phyloP scores from a whole-genome alignment of 192 early-diverging fungal species.

The Chytriomyces sp. region DNA sequence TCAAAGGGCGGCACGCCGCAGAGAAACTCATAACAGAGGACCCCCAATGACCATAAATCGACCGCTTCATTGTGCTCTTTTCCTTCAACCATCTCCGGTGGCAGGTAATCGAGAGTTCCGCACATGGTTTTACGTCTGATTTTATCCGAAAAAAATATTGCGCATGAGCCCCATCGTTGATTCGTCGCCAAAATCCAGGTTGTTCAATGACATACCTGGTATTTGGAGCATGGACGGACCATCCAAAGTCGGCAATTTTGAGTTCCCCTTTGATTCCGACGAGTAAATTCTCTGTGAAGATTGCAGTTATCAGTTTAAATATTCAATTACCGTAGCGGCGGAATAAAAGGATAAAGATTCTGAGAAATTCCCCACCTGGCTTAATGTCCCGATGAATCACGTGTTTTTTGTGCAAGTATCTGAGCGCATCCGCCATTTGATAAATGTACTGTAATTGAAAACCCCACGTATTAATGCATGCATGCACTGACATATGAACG shows the following conservation, averaged over 20 bases:
- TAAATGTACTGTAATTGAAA: conserved; percentile 72
- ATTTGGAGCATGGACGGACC: conserved; percentile 88
- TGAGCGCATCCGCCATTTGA: conserved; percentile 85
- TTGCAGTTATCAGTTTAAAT: not conserved
- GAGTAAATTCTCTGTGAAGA: conserved; percentile 76
- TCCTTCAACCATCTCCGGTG: conserved; percentile 95
- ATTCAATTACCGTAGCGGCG: not conserved
- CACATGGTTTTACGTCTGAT: conserved; percentile 85
- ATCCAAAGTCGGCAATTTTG: conserved; percentile 97
- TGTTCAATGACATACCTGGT: conserved; percentile 42
- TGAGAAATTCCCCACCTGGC: conserved; percentile 57
- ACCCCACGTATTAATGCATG: not conserved
- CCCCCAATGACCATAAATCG: conserved; percentile 92
- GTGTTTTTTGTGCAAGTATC: conserved; percentile 86
- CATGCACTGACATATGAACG: not conserved
- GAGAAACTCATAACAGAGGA: conserved; percentile 91
- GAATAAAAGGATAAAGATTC: not conserved
- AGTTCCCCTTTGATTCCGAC: conserved; percentile 85
- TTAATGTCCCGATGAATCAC: conserved; percentile 98
- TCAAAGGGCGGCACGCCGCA: conserved; percentile 94
- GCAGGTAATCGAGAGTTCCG: conserved; percentile 94
- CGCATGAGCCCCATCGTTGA: not conserved
- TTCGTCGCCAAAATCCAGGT: not conserved
- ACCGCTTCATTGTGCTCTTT: conserved; percentile 77
- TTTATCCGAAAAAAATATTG: conserved; percentile 10